These are phyloP conservation scores for Lonicera japonica DNA, from an alignment of 129 eudicot genomes.

Conservation along the genomic window DNA sequence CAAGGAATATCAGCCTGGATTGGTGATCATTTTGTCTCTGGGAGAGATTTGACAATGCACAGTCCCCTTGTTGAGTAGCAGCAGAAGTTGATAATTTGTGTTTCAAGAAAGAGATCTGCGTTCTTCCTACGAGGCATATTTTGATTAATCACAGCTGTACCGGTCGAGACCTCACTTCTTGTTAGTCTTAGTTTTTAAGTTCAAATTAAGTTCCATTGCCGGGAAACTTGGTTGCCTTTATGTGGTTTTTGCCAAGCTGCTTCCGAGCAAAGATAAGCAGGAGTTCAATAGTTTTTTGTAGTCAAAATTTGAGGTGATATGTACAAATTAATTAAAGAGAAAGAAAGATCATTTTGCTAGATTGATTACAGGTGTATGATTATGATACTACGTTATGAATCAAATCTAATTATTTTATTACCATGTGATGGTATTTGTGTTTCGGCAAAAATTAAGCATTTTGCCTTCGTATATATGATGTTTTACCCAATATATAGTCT, in stretches of 20 bases:
- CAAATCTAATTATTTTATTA: no score
- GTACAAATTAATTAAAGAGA: background rate
- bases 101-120: background rate
- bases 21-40: conserved; percentile 44
- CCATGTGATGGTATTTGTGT: no score
- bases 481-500: no score
- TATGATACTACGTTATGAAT: no score
- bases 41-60: background rate
- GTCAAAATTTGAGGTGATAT: background rate
- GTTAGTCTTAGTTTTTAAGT: background rate
- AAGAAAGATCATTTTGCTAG: no score
- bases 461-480: no score
- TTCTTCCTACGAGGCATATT: no score
- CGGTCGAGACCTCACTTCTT: background rate
- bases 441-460: no score
- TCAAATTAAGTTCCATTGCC: background rate
- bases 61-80: background rate
- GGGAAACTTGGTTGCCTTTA: background rate
- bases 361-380: no score
- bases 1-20: conserved; percentile 68
- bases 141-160: background rate
- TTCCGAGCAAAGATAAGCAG: background rate
- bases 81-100: conserved; percentile 1
- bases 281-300: background rate
- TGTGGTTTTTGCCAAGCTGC: background rate